phyloP scores from a whole-genome alignment of 768 basidiomycete genomes.

The Boletus vermiculosoides region DNA sequence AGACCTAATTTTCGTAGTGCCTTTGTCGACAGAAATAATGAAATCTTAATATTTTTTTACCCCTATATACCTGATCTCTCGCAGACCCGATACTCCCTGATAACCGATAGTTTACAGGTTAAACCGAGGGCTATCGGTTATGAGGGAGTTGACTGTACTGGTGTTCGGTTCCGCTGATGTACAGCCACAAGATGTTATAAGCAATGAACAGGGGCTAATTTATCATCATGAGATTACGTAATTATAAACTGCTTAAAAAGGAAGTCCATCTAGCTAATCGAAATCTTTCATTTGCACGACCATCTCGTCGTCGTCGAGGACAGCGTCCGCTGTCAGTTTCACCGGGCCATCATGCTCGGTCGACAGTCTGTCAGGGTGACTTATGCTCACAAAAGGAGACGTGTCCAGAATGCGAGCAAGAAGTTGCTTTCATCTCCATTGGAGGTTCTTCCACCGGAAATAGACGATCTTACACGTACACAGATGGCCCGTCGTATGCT shows the following conservation, averaged over 20 bases:
- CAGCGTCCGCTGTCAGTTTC: not conserved
- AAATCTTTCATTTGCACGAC: not conserved
- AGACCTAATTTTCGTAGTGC: too few relatives aligned
- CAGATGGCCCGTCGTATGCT: constrained; percentile 48
- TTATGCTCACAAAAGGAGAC: constrained; percentile 35
- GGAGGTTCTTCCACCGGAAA: constrained; percentile 25
- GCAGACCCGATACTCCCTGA: too few relatives aligned
- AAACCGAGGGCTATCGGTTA: too few relatives aligned
- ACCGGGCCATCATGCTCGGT: constrained; percentile 9
- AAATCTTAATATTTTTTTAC: too few relatives aligned
- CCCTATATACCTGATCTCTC: too few relatives aligned
- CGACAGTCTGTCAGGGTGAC: constrained; percentile 25
- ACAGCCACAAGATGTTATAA: constrained; percentile 24
- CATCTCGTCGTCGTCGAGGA: constrained; percentile 1
- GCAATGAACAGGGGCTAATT: not conserved
- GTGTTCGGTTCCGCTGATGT: constrained; percentile 11
- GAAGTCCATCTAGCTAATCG: not conserved
- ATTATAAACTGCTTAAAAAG: not conserved
- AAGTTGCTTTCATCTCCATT: constrained; percentile 27
- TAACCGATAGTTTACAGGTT: too few relatives aligned
- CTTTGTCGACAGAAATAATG: too few relatives aligned
- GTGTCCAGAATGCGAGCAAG: constrained; percentile 10
- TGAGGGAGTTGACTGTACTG: too few relatives aligned
- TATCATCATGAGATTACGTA: constrained; percentile 4
- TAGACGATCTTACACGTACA: constrained; percentile 35